phyloP scores from a whole-genome alignment of 2,329 filamentous ascomycete genomes.

The Aspergillus felis region DNA sequence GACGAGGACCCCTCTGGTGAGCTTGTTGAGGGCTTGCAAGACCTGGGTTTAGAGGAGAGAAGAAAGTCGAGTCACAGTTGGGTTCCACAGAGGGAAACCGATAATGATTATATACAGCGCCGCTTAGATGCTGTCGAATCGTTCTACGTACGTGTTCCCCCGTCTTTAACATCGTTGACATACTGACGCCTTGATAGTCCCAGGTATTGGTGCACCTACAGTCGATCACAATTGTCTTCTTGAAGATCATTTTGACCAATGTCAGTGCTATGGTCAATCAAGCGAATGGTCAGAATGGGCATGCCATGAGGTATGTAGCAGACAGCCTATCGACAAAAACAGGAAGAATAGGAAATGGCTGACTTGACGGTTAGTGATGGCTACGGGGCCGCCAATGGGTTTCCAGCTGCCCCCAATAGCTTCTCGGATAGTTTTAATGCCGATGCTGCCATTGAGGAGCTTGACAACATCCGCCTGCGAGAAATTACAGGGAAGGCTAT shows the following conservation, averaged over 20 bases:
- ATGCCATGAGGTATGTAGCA: slow-evolving; percentile 47
- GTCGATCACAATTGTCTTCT: slow-evolving; percentile 85
- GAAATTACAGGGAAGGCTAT: slow-evolving; percentile 91
- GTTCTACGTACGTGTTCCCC: slow-evolving; percentile 70
- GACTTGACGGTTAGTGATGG: slow-evolving; percentile 16
- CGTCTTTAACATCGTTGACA: slow-evolving; percentile 2
- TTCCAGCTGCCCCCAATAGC: slow-evolving; percentile 12
- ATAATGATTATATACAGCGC: slow-evolving; percentile 41
- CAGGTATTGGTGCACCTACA: slow-evolving; percentile 80
- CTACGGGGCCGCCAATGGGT: slow-evolving; percentile 24
- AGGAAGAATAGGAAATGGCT: not conserved
- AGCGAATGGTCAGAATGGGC: slow-evolving; percentile 41
- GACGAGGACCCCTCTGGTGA: slow-evolving; percentile 40
- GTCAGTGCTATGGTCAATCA: slow-evolving; percentile 78
- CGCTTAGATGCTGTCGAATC: slow-evolving; percentile 70
- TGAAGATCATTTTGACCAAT: slow-evolving; percentile 83
- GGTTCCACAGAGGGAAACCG: slow-evolving; percentile 25
- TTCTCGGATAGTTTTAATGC: slow-evolving; percentile 24
- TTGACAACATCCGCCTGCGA: slow-evolving; percentile 74
- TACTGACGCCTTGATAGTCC: slow-evolving; percentile 46
- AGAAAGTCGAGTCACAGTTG: slow-evolving; percentile 11
- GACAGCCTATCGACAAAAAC: slow-evolving; percentile 13
- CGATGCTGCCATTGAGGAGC: slow-evolving; percentile 60
- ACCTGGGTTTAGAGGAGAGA: slow-evolving; percentile 19
- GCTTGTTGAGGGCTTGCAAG: slow-evolving; percentile 28